phyloP scores from a whole-genome alignment of 345 rosid species.

The Pistacia vera region DNA sequence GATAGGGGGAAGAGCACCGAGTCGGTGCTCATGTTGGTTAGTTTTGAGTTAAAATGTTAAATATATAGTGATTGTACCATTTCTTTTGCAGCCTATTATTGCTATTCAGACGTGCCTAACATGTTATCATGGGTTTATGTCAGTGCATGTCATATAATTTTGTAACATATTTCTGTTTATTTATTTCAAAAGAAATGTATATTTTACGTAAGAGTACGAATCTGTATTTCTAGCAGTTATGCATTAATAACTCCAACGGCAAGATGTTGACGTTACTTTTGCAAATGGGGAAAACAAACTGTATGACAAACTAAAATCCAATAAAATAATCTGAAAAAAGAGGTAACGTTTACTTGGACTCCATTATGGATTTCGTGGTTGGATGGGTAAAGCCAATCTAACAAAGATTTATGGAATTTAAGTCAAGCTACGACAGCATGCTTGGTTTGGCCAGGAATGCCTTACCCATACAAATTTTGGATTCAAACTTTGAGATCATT shows the following conservation, averaged over 20 bases:
- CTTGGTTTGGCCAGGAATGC: too few species aligned
- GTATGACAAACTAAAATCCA: too few species aligned
- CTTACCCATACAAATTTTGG: accelerated
- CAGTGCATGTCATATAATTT: background rate
- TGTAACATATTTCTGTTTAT: too few species aligned
- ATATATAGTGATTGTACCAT: too few species aligned
- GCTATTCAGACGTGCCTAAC: background rate
- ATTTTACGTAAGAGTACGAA: too few species aligned
- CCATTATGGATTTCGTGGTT: background rate
- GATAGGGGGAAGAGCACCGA: background rate
- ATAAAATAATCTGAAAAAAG: background rate
- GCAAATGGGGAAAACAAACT: too few species aligned
- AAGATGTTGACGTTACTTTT: too few species aligned
- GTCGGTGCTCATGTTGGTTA: background rate
- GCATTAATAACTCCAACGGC: too few species aligned
- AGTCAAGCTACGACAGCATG: background rate
- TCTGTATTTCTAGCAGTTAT: too few species aligned
- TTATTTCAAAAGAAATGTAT: too few species aligned
- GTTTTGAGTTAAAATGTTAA: too few species aligned
- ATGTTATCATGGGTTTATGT: background rate
- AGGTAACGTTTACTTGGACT: background rate
- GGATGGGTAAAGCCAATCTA: background rate
- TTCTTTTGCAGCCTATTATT: background rate
- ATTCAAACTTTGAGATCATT: too few species aligned
- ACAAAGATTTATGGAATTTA: background rate